Base-by-base conservation (phyloP, 1,284 basidiomycete species). In the Calocybe gambosa region DNA sequence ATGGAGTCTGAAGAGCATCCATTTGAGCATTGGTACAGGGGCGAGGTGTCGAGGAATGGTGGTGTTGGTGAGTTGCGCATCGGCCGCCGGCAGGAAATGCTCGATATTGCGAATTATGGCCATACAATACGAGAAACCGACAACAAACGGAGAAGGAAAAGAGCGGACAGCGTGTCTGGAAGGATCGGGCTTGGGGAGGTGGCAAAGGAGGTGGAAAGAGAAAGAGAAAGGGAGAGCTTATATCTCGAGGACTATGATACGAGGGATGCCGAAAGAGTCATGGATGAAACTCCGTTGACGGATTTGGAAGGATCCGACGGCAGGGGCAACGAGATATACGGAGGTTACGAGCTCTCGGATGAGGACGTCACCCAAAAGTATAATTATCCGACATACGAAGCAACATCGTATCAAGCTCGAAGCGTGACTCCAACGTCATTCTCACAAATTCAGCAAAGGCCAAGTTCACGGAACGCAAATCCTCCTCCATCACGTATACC, bases 11-110 rank as follows among this genome's bases (percentile, higher is more conserved):
- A 86, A 51, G 86, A 89, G 58, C 75, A 75, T 5, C 85, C 85
- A 0, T 89, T 82, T 51, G 84, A 89, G 56, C 85, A 89, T 56
- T 89, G 85, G 85, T 89, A 89, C 59, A 79, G 85, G 42, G 85
- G 85, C 2, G 85, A 89, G 53, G 74, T 85, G 2, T 80, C 85
- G 6, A 72, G 86, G 35, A 89, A 89, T 56, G 86, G 85, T 25
- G 85, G 86, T 33, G 86, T 89, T 13, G 85, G 85, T 38, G 85
- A 89, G 61, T 66, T 86, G 46, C 72, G 82, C 19, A 78, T 89
- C 2, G 85, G 78, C 2, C 72, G 73, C 55, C 72, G 80, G 50
- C 70, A 80, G 61, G 85, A 89, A 62, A 89, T 89, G 85, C 60
- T 89, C 44, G 84, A 88, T 57, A 89, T 89, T 51, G 85, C 85